Conservation (phyloP, 2,329 filamentous ascomycete genomes). For the Scytalidium lignicola region DNA sequence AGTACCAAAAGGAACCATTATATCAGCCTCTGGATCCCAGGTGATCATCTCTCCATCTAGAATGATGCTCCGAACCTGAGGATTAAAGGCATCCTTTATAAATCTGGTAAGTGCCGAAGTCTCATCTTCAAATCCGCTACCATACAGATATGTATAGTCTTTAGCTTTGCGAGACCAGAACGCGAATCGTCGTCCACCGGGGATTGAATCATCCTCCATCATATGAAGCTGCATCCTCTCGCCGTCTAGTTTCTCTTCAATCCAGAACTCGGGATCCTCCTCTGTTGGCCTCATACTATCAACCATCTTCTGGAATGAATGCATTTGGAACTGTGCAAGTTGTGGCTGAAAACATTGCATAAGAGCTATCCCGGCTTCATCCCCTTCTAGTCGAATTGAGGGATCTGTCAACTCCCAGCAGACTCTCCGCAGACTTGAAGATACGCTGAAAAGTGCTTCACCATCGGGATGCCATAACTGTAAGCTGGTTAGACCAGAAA, state of each 20-base stretch:
- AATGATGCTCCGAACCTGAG: conserved; percentile 78
- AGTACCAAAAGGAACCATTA: conserved; percentile 84
- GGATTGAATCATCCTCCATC: conserved; percentile 60
- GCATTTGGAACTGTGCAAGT: conserved; percentile 85
- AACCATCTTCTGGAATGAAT: conserved; percentile 76
- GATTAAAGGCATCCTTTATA: conserved; percentile 69
- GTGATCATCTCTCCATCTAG: conserved; percentile 98
- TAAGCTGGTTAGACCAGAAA: conserved; percentile 31
- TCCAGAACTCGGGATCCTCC: conserved; percentile 80
- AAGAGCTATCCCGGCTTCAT: conserved; percentile 68
- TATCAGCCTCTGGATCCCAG: conserved; percentile 84
- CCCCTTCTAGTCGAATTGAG: conserved; percentile 64
- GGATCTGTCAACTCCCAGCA: conserved; percentile 90
- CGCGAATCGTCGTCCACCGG: conserved; percentile 68
- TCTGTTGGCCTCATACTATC: conserved; percentile 58
- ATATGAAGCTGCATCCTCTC: conserved; percentile 98
- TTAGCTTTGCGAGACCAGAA: conserved; percentile 98
- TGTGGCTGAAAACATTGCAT: conserved; percentile 98
- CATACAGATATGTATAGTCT: conserved; percentile 93
- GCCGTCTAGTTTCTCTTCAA: conserved; percentile 95
- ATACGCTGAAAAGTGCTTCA: conserved; percentile 78
- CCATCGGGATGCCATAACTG: conserved; percentile 77
- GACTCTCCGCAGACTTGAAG: conserved; percentile 81
- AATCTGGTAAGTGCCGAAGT: conserved; percentile 76
- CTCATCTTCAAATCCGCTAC: conserved; percentile 67